phyloP scores from a whole-genome alignment of 345 rosid species.

The Gossypium bickii region DNA sequence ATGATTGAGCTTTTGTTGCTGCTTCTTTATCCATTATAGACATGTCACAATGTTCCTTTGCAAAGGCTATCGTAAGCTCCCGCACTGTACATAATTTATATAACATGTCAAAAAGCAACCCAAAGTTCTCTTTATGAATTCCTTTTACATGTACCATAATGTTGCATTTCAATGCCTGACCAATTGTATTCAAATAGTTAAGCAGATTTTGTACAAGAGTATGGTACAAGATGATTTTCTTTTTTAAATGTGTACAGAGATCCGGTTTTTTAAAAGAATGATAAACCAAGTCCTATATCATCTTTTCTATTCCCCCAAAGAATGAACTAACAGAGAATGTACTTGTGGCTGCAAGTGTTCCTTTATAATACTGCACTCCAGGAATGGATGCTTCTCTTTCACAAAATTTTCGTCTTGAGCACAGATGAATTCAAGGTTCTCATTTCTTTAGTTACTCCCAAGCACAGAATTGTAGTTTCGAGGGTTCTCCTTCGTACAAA shows the following conservation, averaged over 20 bases:
- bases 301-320: constrained; percentile 32
- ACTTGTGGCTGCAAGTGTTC: constrained; percentile 18
- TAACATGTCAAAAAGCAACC: neutral
- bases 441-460: constrained; percentile 52
- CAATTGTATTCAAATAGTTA: neutral
- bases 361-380: constrained; percentile 4
- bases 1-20: constrained; percentile 10
- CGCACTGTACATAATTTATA: neutral
- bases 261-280: constrained; percentile 23
- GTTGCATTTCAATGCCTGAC: neutral
- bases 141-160: neutral
- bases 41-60: neutral
- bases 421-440: constrained; percentile 1
- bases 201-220: neutral
- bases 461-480: constrained; percentile 72
- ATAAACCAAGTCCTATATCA: constrained; percentile 37
- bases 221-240: no score
- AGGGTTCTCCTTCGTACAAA: constrained; percentile 82
- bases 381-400: neutral
- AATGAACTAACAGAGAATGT: constrained; percentile 37
- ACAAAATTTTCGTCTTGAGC: neutral
- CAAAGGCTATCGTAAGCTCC: neutral
- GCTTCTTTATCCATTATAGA: neutral
- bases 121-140: neutral
- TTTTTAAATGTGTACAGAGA: no score